Evolutionary conservation across 768 basidiomycete genomes (phyloP), one percentile per base, ranked within the genome.

Genomic region (Tylopilus subfusipes): DNA sequence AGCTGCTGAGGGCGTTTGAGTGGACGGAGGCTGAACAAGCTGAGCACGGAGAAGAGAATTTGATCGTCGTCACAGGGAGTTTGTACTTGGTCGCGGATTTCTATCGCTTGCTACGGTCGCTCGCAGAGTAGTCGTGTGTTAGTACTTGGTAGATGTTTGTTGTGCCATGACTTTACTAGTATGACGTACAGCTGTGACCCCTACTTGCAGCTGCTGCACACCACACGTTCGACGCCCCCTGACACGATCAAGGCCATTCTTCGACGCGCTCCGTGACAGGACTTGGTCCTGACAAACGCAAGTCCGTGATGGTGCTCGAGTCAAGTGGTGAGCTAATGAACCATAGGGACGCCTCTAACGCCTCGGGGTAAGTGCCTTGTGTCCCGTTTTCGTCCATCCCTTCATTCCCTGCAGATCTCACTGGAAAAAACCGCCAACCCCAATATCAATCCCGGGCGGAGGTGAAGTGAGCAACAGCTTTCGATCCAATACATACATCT

Each of bases 31-130:
- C 52, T 18, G 40, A n/a, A 38, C 57, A 52, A 13, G 45, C 44
- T 27, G 45, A 31, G 8, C 42, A 18, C 12, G 50, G 54, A 27
- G 53, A 57, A 42, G 63, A 74, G 25, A 70, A 73, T n/a, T 63
- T 93, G 49, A 79, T 88, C 0, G 79, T 97, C 12, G 65, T 96
- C 1, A 87, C 92, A 22, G 97, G 96, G 36, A 98, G 97, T 72
- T 68, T 98, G 63, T 99, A 99, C 72, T 80, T 98, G 36, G 91
- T 93, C 2, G 93, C 93, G 11, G 96, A 98, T 73, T 84, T 95
- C 52, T 97, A 96, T 74, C 76, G 93, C 53, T 61, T 85, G 27
- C 13, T 68, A 34, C 44, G 48, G 45, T 9, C 24, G 22, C 53
- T 67, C 18, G 56, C 30, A 42, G 54, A 36, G 48, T 64, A 47